phyloP scores from a whole-genome alignment of 2,329 filamentous ascomycete species.

The Fusarium vanettenii region DNA sequence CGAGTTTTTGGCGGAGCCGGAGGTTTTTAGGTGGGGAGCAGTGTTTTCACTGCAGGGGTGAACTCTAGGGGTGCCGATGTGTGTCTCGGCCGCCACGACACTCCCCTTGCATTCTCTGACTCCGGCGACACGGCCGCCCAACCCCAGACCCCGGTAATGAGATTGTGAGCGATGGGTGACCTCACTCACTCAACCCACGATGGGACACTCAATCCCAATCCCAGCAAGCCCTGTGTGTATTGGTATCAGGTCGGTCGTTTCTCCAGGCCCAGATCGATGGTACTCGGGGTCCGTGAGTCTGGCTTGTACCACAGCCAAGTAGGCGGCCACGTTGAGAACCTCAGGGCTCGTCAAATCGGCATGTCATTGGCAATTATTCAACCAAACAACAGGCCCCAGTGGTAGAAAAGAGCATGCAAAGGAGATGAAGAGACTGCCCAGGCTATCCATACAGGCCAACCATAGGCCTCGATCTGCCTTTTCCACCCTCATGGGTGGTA shows the following conservation, averaged over 20 bases:
- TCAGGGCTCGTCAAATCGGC: neutral
- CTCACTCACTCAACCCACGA: conserved; percentile 15
- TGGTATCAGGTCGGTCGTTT: conserved; percentile 32
- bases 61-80: conserved; percentile 35
- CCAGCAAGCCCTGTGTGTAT: conserved; percentile 6
- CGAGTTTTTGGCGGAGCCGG: conserved; percentile 34
- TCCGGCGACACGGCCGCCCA: conserved; percentile 16
- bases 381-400: conserved; percentile 16
- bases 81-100: conserved; percentile 35
- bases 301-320: conserved; percentile 8
- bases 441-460: conserved; percentile 11
- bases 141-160: conserved; percentile 27
- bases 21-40: conserved; percentile 36
- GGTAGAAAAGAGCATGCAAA: neutral
- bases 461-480: neutral
- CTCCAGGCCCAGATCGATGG: conserved; percentile 12
- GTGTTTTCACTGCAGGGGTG: conserved; percentile 20
- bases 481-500: conserved; percentile 1
- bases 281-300: conserved; percentile 13
- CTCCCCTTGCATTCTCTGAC: conserved; percentile 16
- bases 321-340: neutral
- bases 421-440: conserved; percentile 19
- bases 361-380: conserved; percentile 22
- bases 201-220: conserved; percentile 10
- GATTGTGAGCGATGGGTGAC: conserved; percentile 18